Evolutionary conservation across 176 grass and related monocot species (phyloP).

Genomic region (Microstegium vimineum): DNA sequence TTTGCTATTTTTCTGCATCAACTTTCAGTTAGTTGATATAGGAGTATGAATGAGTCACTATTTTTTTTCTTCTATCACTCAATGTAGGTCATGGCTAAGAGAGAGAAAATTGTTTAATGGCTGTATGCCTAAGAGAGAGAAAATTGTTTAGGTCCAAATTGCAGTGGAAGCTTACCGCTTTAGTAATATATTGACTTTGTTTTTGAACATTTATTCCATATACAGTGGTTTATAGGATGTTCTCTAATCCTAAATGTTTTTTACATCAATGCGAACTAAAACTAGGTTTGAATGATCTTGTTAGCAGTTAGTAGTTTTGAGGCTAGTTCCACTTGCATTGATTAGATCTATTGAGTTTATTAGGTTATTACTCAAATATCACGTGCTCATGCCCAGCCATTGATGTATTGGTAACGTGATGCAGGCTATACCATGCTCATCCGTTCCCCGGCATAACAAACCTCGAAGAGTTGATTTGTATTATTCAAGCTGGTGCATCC

Average conservation of each 20-base stretch:
- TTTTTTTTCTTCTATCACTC: not conserved
- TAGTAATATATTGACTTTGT: not conserved
- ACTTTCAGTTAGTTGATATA: not conserved
- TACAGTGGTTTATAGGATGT: constrained; percentile 10
- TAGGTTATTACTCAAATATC: not conserved
- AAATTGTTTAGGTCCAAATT: not conserved
- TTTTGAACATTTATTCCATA: constrained; percentile 12
- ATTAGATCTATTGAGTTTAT: not conserved
- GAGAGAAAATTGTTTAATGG: not conserved
- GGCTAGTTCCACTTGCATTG: constrained; percentile 4
- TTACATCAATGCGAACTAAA: not conserved
- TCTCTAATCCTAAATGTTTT: not conserved
- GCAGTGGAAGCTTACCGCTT: not conserved
- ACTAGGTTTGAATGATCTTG: not conserved
- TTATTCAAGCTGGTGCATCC: constrained; percentile 95
- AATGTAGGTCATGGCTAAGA: not conserved
- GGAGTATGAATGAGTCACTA: not conserved
- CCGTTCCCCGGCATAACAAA: constrained; percentile 58
- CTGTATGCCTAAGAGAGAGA: not conserved
- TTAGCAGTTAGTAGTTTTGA: constrained; percentile 15
- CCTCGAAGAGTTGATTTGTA: constrained; percentile 83
- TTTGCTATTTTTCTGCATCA: not conserved
- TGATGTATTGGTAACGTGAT: constrained; percentile 28
- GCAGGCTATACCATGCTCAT: constrained; percentile 67
- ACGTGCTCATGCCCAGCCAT: not conserved